Evolutionary conservation across 2,329 filamentous ascomycete genomes (phyloP).

Genomic region (Tolypocladium tundrense): DNA sequence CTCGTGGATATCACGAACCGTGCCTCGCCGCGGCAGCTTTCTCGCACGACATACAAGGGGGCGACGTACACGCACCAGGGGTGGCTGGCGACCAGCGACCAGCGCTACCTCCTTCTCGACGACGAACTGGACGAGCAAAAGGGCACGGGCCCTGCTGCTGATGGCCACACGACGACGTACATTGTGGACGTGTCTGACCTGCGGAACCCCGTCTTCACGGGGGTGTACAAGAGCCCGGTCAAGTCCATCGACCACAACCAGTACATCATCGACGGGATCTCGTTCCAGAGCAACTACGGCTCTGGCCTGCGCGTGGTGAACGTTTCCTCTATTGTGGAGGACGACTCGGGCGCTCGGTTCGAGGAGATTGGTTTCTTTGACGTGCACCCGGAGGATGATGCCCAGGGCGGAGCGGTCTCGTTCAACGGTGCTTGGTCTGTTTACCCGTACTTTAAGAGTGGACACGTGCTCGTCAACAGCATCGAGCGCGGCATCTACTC

Average conservation of each 20-base stretch:
- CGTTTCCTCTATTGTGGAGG: constrained; percentile 16
- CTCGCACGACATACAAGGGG: constrained; percentile 41
- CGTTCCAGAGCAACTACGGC: constrained; percentile 38
- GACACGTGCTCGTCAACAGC: constrained; percentile 34
- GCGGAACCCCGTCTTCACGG: constrained; percentile 24
- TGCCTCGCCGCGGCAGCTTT: constrained; percentile 32
- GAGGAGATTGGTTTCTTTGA: constrained; percentile 35
- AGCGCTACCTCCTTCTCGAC: constrained; percentile 32
- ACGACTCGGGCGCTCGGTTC: constrained; percentile 27
- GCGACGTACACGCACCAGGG: constrained; percentile 47
- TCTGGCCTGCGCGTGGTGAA: constrained; percentile 30
- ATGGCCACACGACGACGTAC: constrained; percentile 30
- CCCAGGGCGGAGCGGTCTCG: constrained; percentile 29
- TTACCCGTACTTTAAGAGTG: constrained; percentile 35
- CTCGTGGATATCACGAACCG: constrained; percentile 40
- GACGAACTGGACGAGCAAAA: constrained; percentile 39
- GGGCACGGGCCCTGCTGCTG: constrained; percentile 25
- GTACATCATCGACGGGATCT: constrained; percentile 29
- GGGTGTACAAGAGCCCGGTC: constrained; percentile 26
- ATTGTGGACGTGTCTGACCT: constrained; percentile 34
- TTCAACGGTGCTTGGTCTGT: constrained; percentile 35
- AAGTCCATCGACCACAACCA: constrained; percentile 35
- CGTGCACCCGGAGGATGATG: constrained; percentile 35
- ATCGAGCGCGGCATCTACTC: constrained; percentile 38
- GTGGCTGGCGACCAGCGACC: constrained; percentile 33